phyloP scores from a whole-genome alignment of 805 yeast species.

The Saccharomycopsis guyanensis region DNA sequence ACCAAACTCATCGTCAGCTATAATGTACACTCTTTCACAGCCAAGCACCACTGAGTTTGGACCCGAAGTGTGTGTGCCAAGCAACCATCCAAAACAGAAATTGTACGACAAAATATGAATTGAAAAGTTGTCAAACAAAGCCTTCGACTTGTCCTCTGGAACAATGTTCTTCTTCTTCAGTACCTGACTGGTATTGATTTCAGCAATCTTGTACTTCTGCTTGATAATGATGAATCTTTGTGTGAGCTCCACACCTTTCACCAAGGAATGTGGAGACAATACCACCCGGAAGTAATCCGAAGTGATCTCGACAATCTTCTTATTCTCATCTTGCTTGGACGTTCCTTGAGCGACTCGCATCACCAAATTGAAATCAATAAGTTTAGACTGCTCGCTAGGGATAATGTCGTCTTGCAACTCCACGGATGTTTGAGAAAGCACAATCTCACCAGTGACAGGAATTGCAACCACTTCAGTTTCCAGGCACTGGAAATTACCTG shows the following conservation, averaged over 20 bases:
- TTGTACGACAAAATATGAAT: slow-evolving; percentile 55
- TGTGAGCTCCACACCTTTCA: slow-evolving; percentile 31
- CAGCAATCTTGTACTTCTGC: neutral
- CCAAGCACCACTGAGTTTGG: slow-evolving; percentile 76
- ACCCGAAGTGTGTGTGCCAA: slow-evolving; percentile 29
- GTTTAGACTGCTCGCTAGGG: slow-evolving; percentile 28
- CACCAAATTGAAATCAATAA: slow-evolving; percentile 41
- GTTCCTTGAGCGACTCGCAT: slow-evolving; percentile 36
- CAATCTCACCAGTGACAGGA: slow-evolving; percentile 3
- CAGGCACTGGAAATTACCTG: slow-evolving; percentile 1
- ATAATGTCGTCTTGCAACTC: slow-evolving; percentile 8
- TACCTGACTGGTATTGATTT: neutral
- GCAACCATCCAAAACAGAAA: slow-evolving; percentile 74
- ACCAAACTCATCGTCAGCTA: slow-evolving; percentile 54
- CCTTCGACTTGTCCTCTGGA: slow-evolving; percentile 2
- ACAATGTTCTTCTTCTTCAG: neutral
- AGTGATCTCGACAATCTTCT: slow-evolving; percentile 24
- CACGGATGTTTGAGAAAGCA: slow-evolving; percentile 5
- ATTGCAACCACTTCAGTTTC: neutral
- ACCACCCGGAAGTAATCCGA: slow-evolving; percentile 54
- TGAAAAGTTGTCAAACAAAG: slow-evolving; percentile 33
- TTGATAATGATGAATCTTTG: neutral
- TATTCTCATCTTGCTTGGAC: slow-evolving; percentile 15
- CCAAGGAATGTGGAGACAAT: slow-evolving; percentile 44
- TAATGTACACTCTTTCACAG: slow-evolving; percentile 63